Evolutionary conservation across 257 asterid genomes (phyloP), one percentile per base, ranked within the genome.

Genomic region (Lithospermum erythrorhizon): DNA sequence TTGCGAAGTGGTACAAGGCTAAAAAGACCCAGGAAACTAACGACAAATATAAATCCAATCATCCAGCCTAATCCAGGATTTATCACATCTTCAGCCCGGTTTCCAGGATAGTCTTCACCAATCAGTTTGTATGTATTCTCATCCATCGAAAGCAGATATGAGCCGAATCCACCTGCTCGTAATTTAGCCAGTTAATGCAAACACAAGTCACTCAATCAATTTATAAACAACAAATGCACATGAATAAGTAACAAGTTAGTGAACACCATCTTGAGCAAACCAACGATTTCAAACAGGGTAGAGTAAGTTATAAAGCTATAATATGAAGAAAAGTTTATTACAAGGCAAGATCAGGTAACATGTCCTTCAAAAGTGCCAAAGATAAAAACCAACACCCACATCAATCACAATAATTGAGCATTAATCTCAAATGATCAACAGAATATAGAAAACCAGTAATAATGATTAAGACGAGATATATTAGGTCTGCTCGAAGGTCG

Each of bases 1-100:
- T 87, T 87, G 51, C 98, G 86, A 62, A 90, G 98, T 53, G 98
- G 96, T 54, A 82, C 98, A 29, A 90, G 94, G 65, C 96, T 85
- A 64, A 90, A 90, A 68, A 87, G 94, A 56, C 96, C 98, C 65
- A 86, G 87, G 61, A 90, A 90, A 68, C 98, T 87, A 67, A 90
- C 98, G 47, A 85, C 87, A 64, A 81, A 85, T 64, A 76, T 75
- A 72, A 90, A 90, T 21, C 94, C 95, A 72, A 81, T 90, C 98
- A 90, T 90, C 98, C 98, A 90, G 68, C 73, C 68, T 70, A 90
- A 65, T 52, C 94, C 93, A 22, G 98, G 98, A 70, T 90, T 81
- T 83, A 87, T 87, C 66, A 90, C 91, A 81, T 90, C 98, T 80
- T 87, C 94, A 1, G 95, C 81, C 8, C 83, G 85, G 65, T 90